Conservation (phyloP, 2,329 filamentous ascomycete species). For the Sporothrix dimorphospora region DNA sequence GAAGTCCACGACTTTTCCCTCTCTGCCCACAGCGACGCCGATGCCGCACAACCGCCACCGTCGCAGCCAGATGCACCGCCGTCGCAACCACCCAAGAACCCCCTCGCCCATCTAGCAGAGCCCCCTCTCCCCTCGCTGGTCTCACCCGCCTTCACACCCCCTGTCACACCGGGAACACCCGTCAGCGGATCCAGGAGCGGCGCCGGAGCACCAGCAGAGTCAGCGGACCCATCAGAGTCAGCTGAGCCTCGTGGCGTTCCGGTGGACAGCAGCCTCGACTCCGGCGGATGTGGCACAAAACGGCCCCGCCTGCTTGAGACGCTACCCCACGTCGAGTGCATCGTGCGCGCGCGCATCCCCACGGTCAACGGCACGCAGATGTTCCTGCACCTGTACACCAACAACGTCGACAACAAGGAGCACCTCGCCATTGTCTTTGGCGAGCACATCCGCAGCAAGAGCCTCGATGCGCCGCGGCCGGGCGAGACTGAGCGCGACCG, state of each 20-base stretch:
- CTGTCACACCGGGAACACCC: constrained; percentile 15
- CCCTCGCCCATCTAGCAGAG: neutral
- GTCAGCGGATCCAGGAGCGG: neutral
- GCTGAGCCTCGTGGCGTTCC: constrained; percentile 55
- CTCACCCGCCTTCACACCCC: constrained; percentile 23
- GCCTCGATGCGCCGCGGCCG: constrained; percentile 69
- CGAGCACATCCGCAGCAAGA: constrained; percentile 73
- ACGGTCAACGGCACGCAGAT: constrained; percentile 92
- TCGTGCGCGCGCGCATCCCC: constrained; percentile 92
- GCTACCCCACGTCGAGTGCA: constrained; percentile 86
- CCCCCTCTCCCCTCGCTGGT: constrained; percentile 17
- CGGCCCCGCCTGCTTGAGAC: constrained; percentile 72
- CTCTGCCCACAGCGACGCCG: neutral
- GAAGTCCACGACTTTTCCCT: constrained; percentile 31
- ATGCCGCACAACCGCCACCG: neutral
- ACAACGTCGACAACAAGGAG: constrained; percentile 91
- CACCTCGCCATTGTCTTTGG: constrained; percentile 98
- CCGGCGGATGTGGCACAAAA: constrained; percentile 64
- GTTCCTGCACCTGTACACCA: constrained; percentile 94
- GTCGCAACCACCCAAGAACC: neutral
- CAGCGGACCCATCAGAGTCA: neutral
- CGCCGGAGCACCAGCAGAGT: neutral
- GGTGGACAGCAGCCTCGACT: constrained; percentile 61
- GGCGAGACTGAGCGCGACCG: constrained; percentile 86
- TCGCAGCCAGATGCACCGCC: neutral